A percentile compares a stretch with the other conserved stretches of the same genome.
Evolutionary conservation across 108 stramenopile species (phyloP).

Genomic region (Cylindrotheca fusiformis): DNA sequence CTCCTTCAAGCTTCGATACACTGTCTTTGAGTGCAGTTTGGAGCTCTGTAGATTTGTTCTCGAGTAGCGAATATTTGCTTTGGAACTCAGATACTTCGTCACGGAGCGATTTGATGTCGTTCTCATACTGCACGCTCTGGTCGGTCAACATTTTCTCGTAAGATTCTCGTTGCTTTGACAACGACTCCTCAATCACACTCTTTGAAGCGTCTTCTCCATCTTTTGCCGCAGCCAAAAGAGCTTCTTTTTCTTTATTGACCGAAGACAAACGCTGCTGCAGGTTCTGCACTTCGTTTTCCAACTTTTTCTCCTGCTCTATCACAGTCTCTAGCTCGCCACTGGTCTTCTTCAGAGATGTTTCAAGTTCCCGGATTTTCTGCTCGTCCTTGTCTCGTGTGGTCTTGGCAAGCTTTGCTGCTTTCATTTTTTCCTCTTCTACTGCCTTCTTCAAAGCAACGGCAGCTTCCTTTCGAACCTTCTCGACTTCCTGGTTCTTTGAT

Average conservation of each 20-base stretch:
- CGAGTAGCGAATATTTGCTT: neutral
- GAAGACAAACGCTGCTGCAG: conserved; percentile 14
- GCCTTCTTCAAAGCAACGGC: neutral
- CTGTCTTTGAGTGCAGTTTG: neutral
- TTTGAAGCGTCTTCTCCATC: conserved; percentile 25
- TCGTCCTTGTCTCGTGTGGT: neutral
- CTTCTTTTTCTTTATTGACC: conserved; percentile 24
- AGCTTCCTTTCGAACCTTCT: conserved; percentile 1
- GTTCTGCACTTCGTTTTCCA: conserved; percentile 15
- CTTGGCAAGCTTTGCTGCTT: neutral
- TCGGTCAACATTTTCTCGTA: conserved; percentile 38
- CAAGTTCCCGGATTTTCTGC: conserved; percentile 3
- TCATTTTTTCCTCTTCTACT: neutral
- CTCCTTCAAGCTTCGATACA: neutral
- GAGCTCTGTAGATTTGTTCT: too few relatives aligned
- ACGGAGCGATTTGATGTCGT: conserved; percentile 21
- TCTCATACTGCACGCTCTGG: conserved; percentile 18
- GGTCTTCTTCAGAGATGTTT: conserved; percentile 6
- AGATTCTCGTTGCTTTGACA: conserved; percentile 34
- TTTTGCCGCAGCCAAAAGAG: conserved; percentile 20
- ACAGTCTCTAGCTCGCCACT: conserved; percentile 12
- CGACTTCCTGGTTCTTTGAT: neutral
- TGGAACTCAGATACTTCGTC: conserved; percentile 10
- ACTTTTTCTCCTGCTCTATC: conserved; percentile 7
- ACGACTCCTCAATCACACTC: conserved; percentile 29